Conservation (phyloP, 352 stramenopile genomes). For the Pythium periplocum region DNA sequence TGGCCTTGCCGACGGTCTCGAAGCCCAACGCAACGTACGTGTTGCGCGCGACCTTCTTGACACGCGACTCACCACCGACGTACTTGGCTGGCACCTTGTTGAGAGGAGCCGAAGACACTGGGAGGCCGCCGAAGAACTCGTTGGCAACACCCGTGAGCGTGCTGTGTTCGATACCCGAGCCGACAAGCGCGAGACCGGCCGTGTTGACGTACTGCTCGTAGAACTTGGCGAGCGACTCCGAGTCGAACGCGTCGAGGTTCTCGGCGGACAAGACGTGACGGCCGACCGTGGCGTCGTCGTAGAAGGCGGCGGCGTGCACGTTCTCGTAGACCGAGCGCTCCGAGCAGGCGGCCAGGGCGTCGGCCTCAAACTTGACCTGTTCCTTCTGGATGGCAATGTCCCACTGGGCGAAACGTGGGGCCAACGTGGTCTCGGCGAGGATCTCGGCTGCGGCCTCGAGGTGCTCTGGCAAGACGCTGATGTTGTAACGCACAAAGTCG, state of each 20-base stretch:
- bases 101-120: conserved; percentile 18
- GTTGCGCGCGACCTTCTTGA: conserved; percentile 53
- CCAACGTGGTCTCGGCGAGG: conserved; percentile 73
- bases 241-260: conserved; percentile 46
- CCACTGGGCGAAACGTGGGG: conserved; percentile 72
- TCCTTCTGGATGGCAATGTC: conserved; percentile 74
- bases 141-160: conserved; percentile 61
- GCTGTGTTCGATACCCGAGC: conserved; percentile 55
- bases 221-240: conserved; percentile 49
- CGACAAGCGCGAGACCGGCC: conserved; percentile 49
- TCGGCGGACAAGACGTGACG: conserved; percentile 39
- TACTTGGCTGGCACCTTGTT: conserved; percentile 40
- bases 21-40: conserved; percentile 78
- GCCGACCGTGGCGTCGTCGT: conserved; percentile 70
- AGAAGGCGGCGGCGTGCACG: conserved; percentile 75
- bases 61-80: conserved; percentile 71
- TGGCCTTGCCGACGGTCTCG: conserved; percentile 37
- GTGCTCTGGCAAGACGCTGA: conserved; percentile 70
- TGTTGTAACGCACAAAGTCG: conserved; percentile 75
- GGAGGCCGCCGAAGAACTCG: conserved; percentile 49
- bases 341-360: conserved; percentile 33
- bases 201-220: conserved; percentile 71
- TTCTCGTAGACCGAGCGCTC: conserved; percentile 44
- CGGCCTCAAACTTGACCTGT: conserved; percentile 49
- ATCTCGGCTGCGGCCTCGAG: conserved; percentile 62